A percentile compares a stretch with the other conserved stretches of the same genome.
Conservation (phyloP, 805 yeast species). For the Pichia membranifaciens region DNA sequence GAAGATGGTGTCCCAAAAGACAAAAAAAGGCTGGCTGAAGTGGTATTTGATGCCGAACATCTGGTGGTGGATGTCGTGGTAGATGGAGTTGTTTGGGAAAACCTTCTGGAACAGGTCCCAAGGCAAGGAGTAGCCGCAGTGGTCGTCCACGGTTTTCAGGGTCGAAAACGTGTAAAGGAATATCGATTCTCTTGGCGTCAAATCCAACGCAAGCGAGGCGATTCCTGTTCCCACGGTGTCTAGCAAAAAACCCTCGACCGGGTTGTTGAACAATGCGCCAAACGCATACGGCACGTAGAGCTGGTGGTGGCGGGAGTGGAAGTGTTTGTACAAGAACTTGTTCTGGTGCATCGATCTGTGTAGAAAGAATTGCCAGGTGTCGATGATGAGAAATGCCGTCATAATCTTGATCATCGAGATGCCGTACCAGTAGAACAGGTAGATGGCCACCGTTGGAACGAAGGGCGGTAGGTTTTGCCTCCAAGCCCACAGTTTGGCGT, state of each 20-base stretch:
- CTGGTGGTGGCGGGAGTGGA: slow-evolving; percentile 93
- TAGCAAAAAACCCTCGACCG: slow-evolving; percentile 86
- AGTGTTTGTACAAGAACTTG: slow-evolving; percentile 65
- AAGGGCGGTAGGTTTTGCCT: slow-evolving; percentile 32
- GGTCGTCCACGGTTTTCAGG: slow-evolving; percentile 95
- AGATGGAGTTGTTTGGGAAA: slow-evolving; percentile 93
- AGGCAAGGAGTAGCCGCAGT: slow-evolving; percentile 95
- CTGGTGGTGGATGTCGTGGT: slow-evolving; percentile 97
- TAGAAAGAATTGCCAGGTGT: slow-evolving; percentile 91
- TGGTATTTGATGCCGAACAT: slow-evolving; percentile 90
- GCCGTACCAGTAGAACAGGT: slow-evolving; percentile 55
- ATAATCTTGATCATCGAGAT: slow-evolving; percentile 51
- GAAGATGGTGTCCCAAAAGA: slow-evolving; percentile 78
- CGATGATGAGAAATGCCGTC: slow-evolving; percentile 69
- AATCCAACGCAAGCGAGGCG: slow-evolving; percentile 55
- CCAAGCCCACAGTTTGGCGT: slow-evolving; percentile 41
- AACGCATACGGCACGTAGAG: slow-evolving; percentile 94
- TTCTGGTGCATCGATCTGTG: slow-evolving; percentile 87
- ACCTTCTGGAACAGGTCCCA: slow-evolving; percentile 83
- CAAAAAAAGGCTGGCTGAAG: slow-evolving; percentile 93
- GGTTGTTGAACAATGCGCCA: slow-evolving; percentile 93
- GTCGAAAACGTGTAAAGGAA: slow-evolving; percentile 82
- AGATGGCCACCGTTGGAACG: slow-evolving; percentile 43
- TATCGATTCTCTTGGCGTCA: slow-evolving; percentile 73
- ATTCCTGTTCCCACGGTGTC: slow-evolving; percentile 92